Conservation (phyloP, 2,329 filamentous ascomycete genomes). For the Trichoderma brevicompactum region DNA sequence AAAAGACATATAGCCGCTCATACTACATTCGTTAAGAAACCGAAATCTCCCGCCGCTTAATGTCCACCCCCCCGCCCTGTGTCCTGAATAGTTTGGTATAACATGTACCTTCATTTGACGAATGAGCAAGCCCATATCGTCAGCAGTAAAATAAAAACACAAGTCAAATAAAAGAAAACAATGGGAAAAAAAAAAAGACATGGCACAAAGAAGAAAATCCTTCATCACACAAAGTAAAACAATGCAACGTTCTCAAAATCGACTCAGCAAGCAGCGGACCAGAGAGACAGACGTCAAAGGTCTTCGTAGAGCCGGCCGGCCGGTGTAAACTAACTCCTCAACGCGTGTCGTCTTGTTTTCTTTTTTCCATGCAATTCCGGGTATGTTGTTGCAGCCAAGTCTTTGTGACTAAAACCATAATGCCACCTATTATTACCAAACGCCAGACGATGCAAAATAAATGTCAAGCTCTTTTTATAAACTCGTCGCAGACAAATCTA, state of each 20-base stretch:
- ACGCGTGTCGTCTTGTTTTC: conserved; percentile 29
- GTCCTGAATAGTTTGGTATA: conserved; percentile 11
- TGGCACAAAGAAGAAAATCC: background rate
- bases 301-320: conserved; percentile 29
- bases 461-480: conserved; percentile 31
- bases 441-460: conserved; percentile 37
- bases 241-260: conserved; percentile 19
- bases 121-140: conserved; percentile 3
- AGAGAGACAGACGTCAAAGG: conserved; percentile 8
- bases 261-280: conserved; percentile 11
- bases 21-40: conserved; percentile 23
- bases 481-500: conserved; percentile 28
- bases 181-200: background rate
- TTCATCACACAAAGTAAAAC: conserved; percentile 15
- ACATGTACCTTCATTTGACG: conserved; percentile 12
- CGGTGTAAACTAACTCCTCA: conserved; percentile 32
- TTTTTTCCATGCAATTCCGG: conserved; percentile 37
- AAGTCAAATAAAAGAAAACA: background rate
- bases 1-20: conserved; percentile 24
- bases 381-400: conserved; percentile 38
- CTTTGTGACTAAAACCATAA: conserved; percentile 33
- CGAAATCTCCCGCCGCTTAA: conserved; percentile 2
- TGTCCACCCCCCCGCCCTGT: background rate
- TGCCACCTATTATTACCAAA: conserved; percentile 34
- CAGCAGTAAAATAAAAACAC: conserved; percentile 21